A percentile compares a stretch with the other conserved stretches of the same genome.
Evolutionary conservation across 176 grass and related monocot species (phyloP).

Genomic region (Raddia guianensis): DNA sequence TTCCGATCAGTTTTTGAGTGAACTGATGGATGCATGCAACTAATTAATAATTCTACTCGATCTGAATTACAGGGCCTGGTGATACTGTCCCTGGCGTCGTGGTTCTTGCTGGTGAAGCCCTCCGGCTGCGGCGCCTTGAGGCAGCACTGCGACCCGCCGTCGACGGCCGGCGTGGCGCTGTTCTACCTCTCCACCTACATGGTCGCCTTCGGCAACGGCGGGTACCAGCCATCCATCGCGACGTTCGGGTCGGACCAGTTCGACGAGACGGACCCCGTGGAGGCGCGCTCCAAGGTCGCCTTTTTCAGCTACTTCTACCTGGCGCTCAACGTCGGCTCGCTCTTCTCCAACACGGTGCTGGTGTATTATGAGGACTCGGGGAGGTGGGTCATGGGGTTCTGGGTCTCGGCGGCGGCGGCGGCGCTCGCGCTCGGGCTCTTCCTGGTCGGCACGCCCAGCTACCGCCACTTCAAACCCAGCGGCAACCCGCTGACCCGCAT

Average conservation of each 20-base stretch:
- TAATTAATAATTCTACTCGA: too few relatives aligned
- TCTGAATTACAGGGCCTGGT: slow-evolving; percentile 54
- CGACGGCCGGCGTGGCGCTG: slow-evolving; percentile 47
- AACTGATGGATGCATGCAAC: too few relatives aligned
- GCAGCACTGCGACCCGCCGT: slow-evolving; percentile 49
- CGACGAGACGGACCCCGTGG: slow-evolving; percentile 69
- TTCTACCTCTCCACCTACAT: slow-evolving; percentile 91
- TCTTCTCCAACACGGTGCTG: slow-evolving; percentile 78
- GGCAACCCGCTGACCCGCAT: slow-evolving; percentile 84
- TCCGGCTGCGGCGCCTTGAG: slow-evolving; percentile 62
- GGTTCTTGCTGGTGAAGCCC: slow-evolving; percentile 75
- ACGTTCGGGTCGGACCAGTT: slow-evolving; percentile 89
- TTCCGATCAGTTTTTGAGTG: too few relatives aligned
- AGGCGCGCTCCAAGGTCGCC: slow-evolving; percentile 68
- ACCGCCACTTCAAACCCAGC: slow-evolving; percentile 69
- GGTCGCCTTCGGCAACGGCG: slow-evolving; percentile 85
- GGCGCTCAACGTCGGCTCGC: slow-evolving; percentile 75
- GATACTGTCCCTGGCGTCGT: slow-evolving; percentile 65
- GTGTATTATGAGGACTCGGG: slow-evolving; percentile 85
- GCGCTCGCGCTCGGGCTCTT: slow-evolving; percentile 66
- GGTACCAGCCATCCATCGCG: slow-evolving; percentile 83
- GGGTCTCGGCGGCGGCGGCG: slow-evolving; percentile 63
- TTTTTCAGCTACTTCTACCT: slow-evolving; percentile 97
- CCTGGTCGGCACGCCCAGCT: slow-evolving; percentile 65
- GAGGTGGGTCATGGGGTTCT: slow-evolving; percentile 76